A percentile compares a stretch with the other conserved stretches of the same genome.
These are phyloP conservation scores for Cryptosporidium meleagridis DNA, from an alignment of 169 alveolate species.

Conservation along the genomic window DNA sequence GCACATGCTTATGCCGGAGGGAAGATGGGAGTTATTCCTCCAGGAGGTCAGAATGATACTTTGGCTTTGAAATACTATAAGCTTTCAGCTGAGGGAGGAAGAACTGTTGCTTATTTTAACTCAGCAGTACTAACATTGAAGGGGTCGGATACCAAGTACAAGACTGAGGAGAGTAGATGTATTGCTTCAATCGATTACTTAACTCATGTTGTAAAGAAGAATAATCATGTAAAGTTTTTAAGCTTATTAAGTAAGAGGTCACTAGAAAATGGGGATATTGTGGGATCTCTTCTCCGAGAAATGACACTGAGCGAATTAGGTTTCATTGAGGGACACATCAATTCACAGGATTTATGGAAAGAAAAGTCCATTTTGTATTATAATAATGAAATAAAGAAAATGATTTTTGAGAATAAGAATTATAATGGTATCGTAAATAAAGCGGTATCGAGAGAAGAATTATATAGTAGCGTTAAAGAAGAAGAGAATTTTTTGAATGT, in stretches of 20 bases:
- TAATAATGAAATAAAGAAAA: neutral
- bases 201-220: slow-evolving; percentile 40
- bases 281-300: slow-evolving; percentile 83
- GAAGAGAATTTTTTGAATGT: neutral
- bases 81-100: slow-evolving; percentile 85
- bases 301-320: slow-evolving; percentile 88
- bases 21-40: slow-evolving; percentile 83
- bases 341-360: slow-evolving; percentile 84
- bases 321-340: slow-evolving; percentile 84
- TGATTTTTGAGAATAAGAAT: neutral
- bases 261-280: slow-evolving; percentile 78
- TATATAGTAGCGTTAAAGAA: neutral
- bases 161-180: slow-evolving; percentile 67
- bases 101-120: slow-evolving; percentile 84
- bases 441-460: neutral
- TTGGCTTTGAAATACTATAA: slow-evolving; percentile 84
- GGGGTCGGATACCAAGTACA: slow-evolving; percentile 77
- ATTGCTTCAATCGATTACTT: slow-evolving; percentile 54
- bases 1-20: slow-evolving; percentile 89
- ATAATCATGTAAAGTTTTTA: slow-evolving; percentile 31
- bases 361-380: neutral
- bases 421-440: neutral
- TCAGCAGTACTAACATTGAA: slow-evolving; percentile 85
- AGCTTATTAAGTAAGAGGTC: slow-evolving; percentile 46
- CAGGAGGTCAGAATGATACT: slow-evolving; percentile 85